Base-by-base conservation (phyloP, 2,329 filamentous ascomycete species). In the Colletotrichum sp. region DNA sequence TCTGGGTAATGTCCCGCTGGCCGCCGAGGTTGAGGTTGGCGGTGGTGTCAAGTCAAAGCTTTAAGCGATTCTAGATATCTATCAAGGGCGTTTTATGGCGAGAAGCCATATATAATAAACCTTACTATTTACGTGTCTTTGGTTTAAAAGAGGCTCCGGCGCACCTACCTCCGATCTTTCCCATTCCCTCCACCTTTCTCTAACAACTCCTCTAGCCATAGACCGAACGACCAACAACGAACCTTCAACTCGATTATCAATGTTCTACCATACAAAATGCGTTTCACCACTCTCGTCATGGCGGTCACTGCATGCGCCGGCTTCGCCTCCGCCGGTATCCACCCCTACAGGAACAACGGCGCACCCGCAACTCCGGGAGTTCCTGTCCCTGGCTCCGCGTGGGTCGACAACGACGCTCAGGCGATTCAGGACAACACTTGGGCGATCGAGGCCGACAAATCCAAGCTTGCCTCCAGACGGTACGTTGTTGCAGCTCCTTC, bases 1-100 rank as follows among this genome's bases (percentile, higher is more conserved):
- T 18, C 48, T 79, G 61, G 62, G 36, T 5, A 80, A 79, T 38
- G 55, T 79, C 8, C 38, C 72, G 5, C 24, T 80, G 52, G 65
- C 73, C 30, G 48, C 61, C 0, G 30, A 62, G 12, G n/a, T 36
- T 21, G 58, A 36, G 30, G n/a, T 62, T 32, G 30, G 58, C 28
- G 58, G 32, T 36, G 13, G n/a, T 34, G 30, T 36, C 28, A 62
- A 6, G 30, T n/a, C 58, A 16, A 62, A 34, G 58, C 58, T 62
- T 21, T 62, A 28, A 32, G 3, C 9, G 38, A 18, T 48, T 52
- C 43, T 24, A 52, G 43, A 10, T 7, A 52, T 18, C n/a, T 52
- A 24, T 24, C 1, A 10, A 21, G n/a, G n/a, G 6, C n/a, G 10
- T 8, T 13, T 13, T 52, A 13, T 13, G 12, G 43, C 43, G n/a